A percentile compares a stretch with the other conserved stretches of the same genome.
These are phyloP conservation scores for Synchytrium microbalum DNA, from an alignment of 371 early-diverging fungal species.

Conservation along the genomic window DNA sequence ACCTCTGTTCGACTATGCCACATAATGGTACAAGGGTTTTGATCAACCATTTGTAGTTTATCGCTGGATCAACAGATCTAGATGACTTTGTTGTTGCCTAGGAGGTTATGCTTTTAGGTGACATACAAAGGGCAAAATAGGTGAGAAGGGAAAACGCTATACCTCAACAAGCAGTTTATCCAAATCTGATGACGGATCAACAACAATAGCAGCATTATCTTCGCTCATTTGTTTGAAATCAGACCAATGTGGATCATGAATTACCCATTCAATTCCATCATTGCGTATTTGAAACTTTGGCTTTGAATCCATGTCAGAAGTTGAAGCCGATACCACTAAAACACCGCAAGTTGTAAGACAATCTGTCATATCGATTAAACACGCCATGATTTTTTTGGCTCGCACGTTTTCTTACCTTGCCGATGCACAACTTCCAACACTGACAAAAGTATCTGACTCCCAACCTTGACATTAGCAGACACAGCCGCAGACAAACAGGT, in stretches of 20 bases:
- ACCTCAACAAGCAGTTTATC: background rate
- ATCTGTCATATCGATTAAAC: background rate
- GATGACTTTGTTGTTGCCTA: background rate
- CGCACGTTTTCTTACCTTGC: background rate
- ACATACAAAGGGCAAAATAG: no score
- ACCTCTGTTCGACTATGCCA: slow-evolving; percentile 59
- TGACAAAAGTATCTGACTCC: slow-evolving; percentile 14
- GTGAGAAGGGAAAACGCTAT: no score
- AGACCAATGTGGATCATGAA: background rate
- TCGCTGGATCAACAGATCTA: slow-evolving; percentile 28
- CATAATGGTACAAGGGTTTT: slow-evolving; percentile 59
- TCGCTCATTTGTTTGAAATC: background rate
- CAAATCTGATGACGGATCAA: background rate
- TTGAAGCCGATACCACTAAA: no score
- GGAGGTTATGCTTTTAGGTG: no score
- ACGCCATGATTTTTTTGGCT: background rate
- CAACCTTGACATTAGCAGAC: background rate
- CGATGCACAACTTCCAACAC: background rate
- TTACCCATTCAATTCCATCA: background rate
- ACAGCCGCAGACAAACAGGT: slow-evolving; percentile 50
- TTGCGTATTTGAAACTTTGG: no score
- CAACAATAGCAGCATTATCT: background rate
- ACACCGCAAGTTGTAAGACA: no score
- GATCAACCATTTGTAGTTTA: slow-evolving; percentile 61
- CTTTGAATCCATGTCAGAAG: no score